A percentile compares a stretch with the other conserved stretches of the same genome.
phyloP scores from a whole-genome alignment of 441 rosid species.

The Arabidopsis lyrata region DNA sequence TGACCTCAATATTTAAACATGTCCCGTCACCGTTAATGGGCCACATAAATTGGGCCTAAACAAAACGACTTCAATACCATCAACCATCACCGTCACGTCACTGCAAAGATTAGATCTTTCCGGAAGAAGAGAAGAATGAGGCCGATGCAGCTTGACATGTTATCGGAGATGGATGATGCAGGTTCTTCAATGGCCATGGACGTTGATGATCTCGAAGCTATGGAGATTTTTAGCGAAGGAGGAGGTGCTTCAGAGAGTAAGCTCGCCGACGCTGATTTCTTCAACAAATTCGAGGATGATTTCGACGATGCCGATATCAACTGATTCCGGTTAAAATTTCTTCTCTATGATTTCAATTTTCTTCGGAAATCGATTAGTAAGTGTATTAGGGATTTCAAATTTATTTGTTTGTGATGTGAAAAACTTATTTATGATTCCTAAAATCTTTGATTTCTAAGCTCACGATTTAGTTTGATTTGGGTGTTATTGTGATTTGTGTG shows the following conservation, averaged over 20 bases:
- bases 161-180: slow-evolving; percentile 62
- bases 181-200: slow-evolving; percentile 90
- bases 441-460: too few relatives aligned
- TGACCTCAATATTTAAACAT: too few relatives aligned
- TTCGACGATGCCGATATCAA: slow-evolving; percentile 91
- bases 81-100: too few relatives aligned
- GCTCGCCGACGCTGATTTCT: slow-evolving; percentile 90
- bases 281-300: slow-evolving; percentile 89
- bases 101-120: slow-evolving; percentile 3
- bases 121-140: slow-evolving; percentile 26
- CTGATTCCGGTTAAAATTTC: slow-evolving; percentile 35
- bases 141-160: slow-evolving; percentile 40
- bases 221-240: slow-evolving; percentile 75
- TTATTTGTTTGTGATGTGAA: slow-evolving; percentile 1
- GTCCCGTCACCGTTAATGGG: too few relatives aligned
- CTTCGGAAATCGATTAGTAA: background rate
- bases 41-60: too few relatives aligned
- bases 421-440: background rate
- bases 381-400: background rate
- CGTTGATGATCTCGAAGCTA: slow-evolving; percentile 84
- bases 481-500: too few relatives aligned
- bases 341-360: background rate
- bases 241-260: slow-evolving; percentile 66
- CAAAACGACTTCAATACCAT: too few relatives aligned
- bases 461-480: too few relatives aligned